Evolutionary conservation across 1,139 yeast species (phyloP).

Genomic region (Diutina neorugosa): DNA sequence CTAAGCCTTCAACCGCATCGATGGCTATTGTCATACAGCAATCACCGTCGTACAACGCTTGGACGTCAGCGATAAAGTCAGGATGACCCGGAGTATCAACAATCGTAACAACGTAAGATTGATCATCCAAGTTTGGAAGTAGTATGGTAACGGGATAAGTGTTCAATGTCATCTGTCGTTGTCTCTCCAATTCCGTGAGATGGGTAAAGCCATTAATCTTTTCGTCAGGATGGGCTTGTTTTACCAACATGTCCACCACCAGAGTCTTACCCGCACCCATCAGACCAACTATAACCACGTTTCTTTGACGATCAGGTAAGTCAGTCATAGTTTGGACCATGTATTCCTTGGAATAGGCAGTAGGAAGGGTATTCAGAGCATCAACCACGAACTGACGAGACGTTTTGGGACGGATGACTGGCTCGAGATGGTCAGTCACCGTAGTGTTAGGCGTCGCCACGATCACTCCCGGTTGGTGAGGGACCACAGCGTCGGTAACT

Average conservation of each 20-base stretch:
- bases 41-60: constrained; percentile 41
- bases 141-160: constrained; percentile 52
- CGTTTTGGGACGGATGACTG: neutral
- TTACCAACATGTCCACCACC: constrained; percentile 55
- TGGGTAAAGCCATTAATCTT: constrained; percentile 27
- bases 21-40: constrained; percentile 64
- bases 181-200: constrained; percentile 54
- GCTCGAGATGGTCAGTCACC: neutral
- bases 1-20: constrained; percentile 80
- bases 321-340: constrained; percentile 32
- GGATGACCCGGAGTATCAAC: constrained; percentile 90
- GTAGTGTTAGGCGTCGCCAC: neutral
- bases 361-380: neutral
- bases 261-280: constrained; percentile 84
- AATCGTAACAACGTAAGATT: constrained; percentile 48
- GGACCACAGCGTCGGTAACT: neutral
- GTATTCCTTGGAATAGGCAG: constrained; percentile 47
- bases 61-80: constrained; percentile 67
- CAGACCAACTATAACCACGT: constrained; percentile 73
- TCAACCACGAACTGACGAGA: neutral
- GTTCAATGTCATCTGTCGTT: constrained; percentile 61
- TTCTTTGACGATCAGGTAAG: constrained; percentile 58
- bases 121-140: constrained; percentile 41
- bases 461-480: neutral
- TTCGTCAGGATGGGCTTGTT: constrained; percentile 43